Evolutionary conservation across 2,329 filamentous ascomycete genomes (phyloP).

Genomic region (Esteya vermicola): DNA sequence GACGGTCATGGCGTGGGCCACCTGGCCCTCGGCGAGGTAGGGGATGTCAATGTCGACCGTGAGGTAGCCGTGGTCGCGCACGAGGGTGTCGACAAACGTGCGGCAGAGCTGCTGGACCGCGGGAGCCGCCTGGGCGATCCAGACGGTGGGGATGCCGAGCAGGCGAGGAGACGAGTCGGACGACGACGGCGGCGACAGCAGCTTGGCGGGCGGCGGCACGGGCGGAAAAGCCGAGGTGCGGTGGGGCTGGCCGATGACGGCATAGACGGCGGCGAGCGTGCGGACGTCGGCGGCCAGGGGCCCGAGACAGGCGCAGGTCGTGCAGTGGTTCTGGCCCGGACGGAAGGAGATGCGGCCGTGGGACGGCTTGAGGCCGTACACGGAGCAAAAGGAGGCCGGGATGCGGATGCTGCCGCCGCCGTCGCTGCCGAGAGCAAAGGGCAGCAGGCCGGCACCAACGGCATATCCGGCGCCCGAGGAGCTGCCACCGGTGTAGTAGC

Average conservation of each 20-base stretch:
- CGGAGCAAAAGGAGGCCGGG: constrained; percentile 55
- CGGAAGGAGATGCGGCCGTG: constrained; percentile 51
- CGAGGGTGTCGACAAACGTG: constrained; percentile 36
- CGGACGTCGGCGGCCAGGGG: constrained; percentile 54
- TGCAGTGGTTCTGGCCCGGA: constrained; percentile 43
- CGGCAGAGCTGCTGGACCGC: constrained; percentile 27
- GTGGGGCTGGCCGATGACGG: constrained; percentile 50
- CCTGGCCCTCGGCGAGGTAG: constrained; percentile 47
- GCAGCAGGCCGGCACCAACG: constrained; percentile 54
- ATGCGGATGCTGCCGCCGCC: constrained; percentile 64
- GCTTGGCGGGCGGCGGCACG: constrained; percentile 13
- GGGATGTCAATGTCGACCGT: constrained; percentile 43
- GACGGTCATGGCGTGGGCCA: constrained; percentile 61
- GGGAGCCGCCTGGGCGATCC: constrained; percentile 38
- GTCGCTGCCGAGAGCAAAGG: constrained; percentile 58
- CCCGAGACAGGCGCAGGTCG: constrained; percentile 50
- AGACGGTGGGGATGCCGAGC: constrained; percentile 50
- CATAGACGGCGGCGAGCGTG: constrained; percentile 52
- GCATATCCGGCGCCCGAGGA: constrained; percentile 62
- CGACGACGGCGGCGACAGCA: constrained; percentile 1
- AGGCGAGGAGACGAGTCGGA: constrained; percentile 22
- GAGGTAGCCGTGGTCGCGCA: constrained; percentile 33
- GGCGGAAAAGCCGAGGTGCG: constrained; percentile 40
- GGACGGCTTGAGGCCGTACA: constrained; percentile 61
- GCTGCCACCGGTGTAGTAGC: constrained; percentile 65